Evolutionary conservation across 352 stramenopile species (phyloP).

Genomic region (Blastocystis sp.): DNA sequence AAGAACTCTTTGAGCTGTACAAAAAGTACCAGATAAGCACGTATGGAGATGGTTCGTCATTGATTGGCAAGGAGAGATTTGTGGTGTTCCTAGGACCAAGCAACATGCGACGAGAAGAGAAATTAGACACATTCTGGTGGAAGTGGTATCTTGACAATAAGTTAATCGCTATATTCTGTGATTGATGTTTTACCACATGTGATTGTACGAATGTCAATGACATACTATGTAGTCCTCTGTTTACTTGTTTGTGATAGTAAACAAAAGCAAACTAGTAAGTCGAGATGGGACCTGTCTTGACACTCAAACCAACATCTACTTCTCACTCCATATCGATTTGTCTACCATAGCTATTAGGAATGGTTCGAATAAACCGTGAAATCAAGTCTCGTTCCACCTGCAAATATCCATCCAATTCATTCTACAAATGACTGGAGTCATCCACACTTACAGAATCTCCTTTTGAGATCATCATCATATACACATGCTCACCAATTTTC

Average conservation of each 20-base stretch:
- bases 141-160: constrained; percentile 37
- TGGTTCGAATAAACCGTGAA: neutral
- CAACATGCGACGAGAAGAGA: neutral
- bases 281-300: no score
- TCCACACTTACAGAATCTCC: neutral
- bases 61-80: neutral
- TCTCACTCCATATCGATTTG: neutral
- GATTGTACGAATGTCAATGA: neutral
- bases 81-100: neutral
- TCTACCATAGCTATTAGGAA: constrained; percentile 13
- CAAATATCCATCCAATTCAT: constrained; percentile 15
- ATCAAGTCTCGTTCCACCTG: constrained; percentile 22
- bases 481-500: neutral
- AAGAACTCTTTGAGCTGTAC: neutral
- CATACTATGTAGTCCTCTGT: neutral
- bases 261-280: neutral
- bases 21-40: neutral
- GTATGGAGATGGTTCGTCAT: neutral
- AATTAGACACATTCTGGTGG: neutral
- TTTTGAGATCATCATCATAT: neutral
- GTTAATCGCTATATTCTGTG: neutral
- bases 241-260: neutral
- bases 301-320: constrained; percentile 12
- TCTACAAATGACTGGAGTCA: neutral
- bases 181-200: neutral